Evolutionary conservation across 352 stramenopile species (phyloP), one percentile per base, ranked within the genome.

Genomic region (Phytophthora chlamydospora): DNA sequence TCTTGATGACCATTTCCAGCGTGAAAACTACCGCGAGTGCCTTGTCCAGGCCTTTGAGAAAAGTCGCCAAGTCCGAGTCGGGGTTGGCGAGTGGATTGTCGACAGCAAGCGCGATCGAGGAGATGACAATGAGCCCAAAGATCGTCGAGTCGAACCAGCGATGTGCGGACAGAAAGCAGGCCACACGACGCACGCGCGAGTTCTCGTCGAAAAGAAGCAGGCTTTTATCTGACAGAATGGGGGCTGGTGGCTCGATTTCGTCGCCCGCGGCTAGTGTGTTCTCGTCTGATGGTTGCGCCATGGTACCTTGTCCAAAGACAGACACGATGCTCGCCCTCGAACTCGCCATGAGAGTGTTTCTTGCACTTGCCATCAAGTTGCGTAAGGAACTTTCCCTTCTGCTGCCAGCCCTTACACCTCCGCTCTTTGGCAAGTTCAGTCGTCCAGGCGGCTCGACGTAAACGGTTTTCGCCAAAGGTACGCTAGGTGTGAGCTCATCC

Each of bases 1-100:
- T 85, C 66, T 98, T 98, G 36, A 96, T 67, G 12, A 90, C 56
- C 85, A 97, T 96, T 75, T 98, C 93, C 1, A 90, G 9, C 8
- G 76, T 68, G 34, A 98, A 98, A 12, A 98, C 52, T 1, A 88
- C 61, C 0, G 87, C 85, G 48, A 97, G 78, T 1, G 75, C 65
- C 16, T 83, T 89, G 59, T 98, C 91, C 58, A 91, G 52, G 7
- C 70, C 57, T 40, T 78, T 75, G 11, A 98, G 54, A 3, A 79
- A 65, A 1, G 42, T 53, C 7, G 76, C 69, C 2, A 88, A 47
- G 0, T 17, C 29, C 2, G 75, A 85, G 13, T 78, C 42, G 0
- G 86, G 83, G 27, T 97, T 67, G 0, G 68, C 52, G 0, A 97
- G 73, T 6, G 93, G 93, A 34, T 93, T 93, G 31, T 98, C 93